phyloP scores from a whole-genome alignment of 2,329 filamentous ascomycete genomes.

The Zasmidium cellare region DNA sequence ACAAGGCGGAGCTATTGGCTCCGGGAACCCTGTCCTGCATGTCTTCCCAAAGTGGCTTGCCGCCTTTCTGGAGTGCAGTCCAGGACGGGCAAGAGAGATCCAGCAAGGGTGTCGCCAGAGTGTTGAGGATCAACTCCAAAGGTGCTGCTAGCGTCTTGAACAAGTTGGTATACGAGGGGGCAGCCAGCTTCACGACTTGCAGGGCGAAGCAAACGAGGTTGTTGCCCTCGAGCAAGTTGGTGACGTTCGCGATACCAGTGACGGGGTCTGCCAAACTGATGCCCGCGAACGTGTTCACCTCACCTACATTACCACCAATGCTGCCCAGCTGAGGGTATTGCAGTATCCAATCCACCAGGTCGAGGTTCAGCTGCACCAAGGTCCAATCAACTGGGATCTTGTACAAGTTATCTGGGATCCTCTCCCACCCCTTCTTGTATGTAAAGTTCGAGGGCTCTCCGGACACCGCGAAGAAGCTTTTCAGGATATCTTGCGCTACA shows the following conservation, averaged over 20 bases:
- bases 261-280: constrained; percentile 22
- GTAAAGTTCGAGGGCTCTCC: constrained; percentile 6
- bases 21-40: constrained; percentile 13
- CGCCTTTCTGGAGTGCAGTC: constrained; percentile 11
- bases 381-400: constrained; percentile 11
- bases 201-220: constrained; percentile 12
- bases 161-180: constrained; percentile 33
- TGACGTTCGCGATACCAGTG: constrained; percentile 41
- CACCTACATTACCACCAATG: constrained; percentile 21
- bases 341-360: constrained; percentile 12
- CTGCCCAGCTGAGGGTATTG: constrained; percentile 8
- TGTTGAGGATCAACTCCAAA: constrained; percentile 7
- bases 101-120: constrained; percentile 10
- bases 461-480: constrained; percentile 19
- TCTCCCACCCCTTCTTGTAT: constrained; percentile 12
- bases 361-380: constrained; percentile 10
- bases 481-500: constrained; percentile 15
- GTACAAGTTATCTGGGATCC: constrained; percentile 22
- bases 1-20: constrained; percentile 2
- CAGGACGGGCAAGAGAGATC: constrained; percentile 14
- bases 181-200: constrained; percentile 32
- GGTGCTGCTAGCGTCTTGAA: constrained; percentile 19
- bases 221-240: constrained; percentile 12
- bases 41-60: constrained; percentile 10
- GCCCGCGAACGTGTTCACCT: constrained; percentile 18